Base-by-base conservation (phyloP, 495 filamentous ascomycete species). In the Tetracladium marchalianum region DNA sequence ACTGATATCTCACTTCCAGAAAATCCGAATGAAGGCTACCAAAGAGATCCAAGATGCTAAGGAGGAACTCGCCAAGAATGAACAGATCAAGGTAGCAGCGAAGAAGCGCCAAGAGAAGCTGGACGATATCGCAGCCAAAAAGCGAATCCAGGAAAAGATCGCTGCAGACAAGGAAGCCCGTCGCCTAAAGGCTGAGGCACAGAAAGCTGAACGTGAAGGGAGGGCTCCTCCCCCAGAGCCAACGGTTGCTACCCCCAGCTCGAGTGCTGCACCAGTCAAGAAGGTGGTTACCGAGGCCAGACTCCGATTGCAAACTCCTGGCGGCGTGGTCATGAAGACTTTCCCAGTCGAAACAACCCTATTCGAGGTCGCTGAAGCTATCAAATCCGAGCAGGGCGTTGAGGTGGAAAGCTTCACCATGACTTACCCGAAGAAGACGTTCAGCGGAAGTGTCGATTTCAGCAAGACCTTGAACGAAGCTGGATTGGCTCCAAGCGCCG, bases 401-500 rank as follows among this genome's bases (percentile, higher is more conserved):
- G 66, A 80, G 17, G 82, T 92, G 13, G 70, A 67, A 32, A 87
- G 77, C 49, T 95, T 99, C 60, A 76, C 80, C 5, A 83, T 81
- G 60, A 95, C 78, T 19, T 97, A 90, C 59, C 92, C 92, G 5
- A 79, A 73, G 58, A 97, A 97, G 68, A 72, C 81, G 0, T 99
- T 82, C 50, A 64, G 69, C 38, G 75, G 84, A 34, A 64, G 69
- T 18, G 69, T 86, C 5, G 94, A 92, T 61, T 95, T 95, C 59
- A 84, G 85, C 8, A 81, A 87, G 70, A 88, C 89, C 12, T 62
- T 99, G 49, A 92, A 92, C 66, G 93, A 99, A 61, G 84, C 93
- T 18, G 88, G 87, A 11, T 66, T 96, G 49, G 81, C 87, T 11
- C 92, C 92, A 9, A 94, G 86, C 53, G 90, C 89, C 44, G 88